These are phyloP conservation scores for Hypholoma sublateritium DNA, from an alignment of 768 basidiomycete species.

Conservation along the genomic window DNA sequence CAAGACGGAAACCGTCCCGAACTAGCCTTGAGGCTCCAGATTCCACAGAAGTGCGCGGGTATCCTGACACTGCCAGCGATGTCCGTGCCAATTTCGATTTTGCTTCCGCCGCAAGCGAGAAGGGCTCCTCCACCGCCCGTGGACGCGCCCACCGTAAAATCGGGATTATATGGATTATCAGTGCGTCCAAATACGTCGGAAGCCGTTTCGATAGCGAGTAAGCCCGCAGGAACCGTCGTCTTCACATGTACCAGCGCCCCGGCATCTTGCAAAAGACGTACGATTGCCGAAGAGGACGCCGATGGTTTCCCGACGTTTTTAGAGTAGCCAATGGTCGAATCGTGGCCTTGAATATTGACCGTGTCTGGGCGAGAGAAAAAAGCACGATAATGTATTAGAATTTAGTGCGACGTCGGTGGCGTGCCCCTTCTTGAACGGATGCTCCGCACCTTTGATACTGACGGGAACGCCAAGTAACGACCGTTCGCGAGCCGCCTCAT, in stretches of 20 bases:
- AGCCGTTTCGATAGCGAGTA: slow-evolving; percentile 54
- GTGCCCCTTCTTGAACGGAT: not conserved
- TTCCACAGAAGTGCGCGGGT: slow-evolving; percentile 73
- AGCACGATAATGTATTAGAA: slow-evolving; percentile 3
- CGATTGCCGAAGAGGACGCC: slow-evolving; percentile 48
- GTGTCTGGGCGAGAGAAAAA: slow-evolving; percentile 33
- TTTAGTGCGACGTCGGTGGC: not conserved
- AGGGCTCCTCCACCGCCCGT: slow-evolving; percentile 72
- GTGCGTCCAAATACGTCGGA: slow-evolving; percentile 66
- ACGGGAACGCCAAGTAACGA: slow-evolving; percentile 69
- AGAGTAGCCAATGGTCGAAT: slow-evolving; percentile 64
- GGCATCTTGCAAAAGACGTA: slow-evolving; percentile 55
- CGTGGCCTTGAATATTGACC: slow-evolving; percentile 53
- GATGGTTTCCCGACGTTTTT: slow-evolving; percentile 45
- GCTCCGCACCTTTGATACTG: slow-evolving; percentile 57
- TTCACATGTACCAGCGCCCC: slow-evolving; percentile 67
- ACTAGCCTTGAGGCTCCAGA: slow-evolving; percentile 65
- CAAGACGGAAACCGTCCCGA: slow-evolving; percentile 54
- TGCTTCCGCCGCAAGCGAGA: slow-evolving; percentile 61
- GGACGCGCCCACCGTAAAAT: slow-evolving; percentile 58
- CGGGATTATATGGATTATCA: slow-evolving; percentile 59
- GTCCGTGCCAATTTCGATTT: slow-evolving; percentile 73
- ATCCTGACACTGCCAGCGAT: slow-evolving; percentile 72
- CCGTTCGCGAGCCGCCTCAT: slow-evolving; percentile 35
- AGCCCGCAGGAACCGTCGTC: slow-evolving; percentile 58